Percentiles rank a stretch among this genome's conserved stretches.
Conservation (phyloP, 768 basidiomycete species). For the Tylopilus rubrobrunneus region DNA sequence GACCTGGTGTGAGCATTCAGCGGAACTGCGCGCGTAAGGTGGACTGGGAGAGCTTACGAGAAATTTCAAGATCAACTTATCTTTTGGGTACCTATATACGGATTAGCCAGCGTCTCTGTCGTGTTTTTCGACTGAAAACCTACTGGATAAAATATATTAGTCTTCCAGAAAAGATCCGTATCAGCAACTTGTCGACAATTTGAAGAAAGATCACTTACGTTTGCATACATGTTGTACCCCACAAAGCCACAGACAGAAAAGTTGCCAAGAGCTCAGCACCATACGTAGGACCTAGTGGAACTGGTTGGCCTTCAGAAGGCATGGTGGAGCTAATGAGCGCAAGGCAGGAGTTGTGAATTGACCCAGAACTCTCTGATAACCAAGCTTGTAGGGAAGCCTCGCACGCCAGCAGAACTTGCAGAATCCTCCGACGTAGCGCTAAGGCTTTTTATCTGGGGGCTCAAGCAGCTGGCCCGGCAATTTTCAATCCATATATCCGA, state of each 20-base stretch:
- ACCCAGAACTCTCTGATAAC: not conserved
- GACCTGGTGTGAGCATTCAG: not conserved
- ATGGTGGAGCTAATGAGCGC: not conserved
- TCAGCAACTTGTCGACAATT: not conserved
- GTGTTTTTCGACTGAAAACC: not conserved
- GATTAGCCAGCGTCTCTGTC: not conserved
- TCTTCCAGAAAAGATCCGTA: not conserved
- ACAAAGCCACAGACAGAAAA: slow-evolving; percentile 7
- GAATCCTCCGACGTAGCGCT: not conserved
- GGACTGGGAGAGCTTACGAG: not conserved
- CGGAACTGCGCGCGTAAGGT: not conserved
- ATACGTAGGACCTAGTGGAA: not conserved
- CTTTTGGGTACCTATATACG: not conserved
- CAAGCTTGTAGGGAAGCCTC: not conserved
- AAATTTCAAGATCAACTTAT: not conserved
- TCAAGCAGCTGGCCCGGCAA: not conserved
- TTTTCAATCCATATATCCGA: not conserved
- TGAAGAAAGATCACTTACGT: not conserved
- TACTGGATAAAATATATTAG: slow-evolving; percentile 5
- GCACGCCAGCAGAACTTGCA: not conserved
- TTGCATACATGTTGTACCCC: slow-evolving; percentile 12
- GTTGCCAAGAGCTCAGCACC: slow-evolving; percentile 11
- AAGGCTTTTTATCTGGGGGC: not conserved
- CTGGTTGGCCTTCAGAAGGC: not conserved
- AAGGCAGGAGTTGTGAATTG: not conserved